Conservation (phyloP, 495 filamentous ascomycete genomes). For the Neurospora cerealis region DNA sequence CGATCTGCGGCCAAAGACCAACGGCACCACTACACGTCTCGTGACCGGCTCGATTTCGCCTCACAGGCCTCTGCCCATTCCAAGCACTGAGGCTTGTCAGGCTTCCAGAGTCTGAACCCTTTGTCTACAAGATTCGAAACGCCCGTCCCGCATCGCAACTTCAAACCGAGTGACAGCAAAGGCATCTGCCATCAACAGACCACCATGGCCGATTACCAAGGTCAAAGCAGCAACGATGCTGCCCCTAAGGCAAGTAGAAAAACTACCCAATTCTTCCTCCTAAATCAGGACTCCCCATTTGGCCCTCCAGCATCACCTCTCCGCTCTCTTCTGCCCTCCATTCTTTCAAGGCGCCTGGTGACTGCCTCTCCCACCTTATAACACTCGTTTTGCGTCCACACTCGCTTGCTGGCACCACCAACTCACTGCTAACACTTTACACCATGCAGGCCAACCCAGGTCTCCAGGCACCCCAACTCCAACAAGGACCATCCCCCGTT, state of each 20-base stretch:
- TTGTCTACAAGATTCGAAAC: background rate
- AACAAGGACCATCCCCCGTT: conserved; percentile 22
- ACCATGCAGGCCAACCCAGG: conserved; percentile 22
- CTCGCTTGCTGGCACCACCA: background rate
- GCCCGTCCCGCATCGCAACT: background rate
- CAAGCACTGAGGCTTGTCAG: background rate
- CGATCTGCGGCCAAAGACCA: background rate
- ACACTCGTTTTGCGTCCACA: background rate
- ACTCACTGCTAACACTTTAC: conserved; percentile 1
- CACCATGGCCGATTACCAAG: conserved; percentile 14
- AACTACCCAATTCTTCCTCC: background rate
- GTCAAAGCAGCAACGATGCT: conserved; percentile 18
- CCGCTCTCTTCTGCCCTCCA: background rate
- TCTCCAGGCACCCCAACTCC: conserved; percentile 16
- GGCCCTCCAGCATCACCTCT: background rate
- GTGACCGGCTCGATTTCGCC: background rate
- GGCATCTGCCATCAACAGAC: conserved; percentile 1
- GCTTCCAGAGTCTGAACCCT: background rate
- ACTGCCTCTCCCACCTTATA: background rate
- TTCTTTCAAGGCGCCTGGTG: background rate
- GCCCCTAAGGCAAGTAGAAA: conserved; percentile 15
- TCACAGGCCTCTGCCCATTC: background rate
- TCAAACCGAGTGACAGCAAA: background rate
- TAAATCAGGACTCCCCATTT: background rate
- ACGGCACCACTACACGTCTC: background rate